phyloP scores from a whole-genome alignment of 495 filamentous ascomycete species.

The Daldinia bambusicola region DNA sequence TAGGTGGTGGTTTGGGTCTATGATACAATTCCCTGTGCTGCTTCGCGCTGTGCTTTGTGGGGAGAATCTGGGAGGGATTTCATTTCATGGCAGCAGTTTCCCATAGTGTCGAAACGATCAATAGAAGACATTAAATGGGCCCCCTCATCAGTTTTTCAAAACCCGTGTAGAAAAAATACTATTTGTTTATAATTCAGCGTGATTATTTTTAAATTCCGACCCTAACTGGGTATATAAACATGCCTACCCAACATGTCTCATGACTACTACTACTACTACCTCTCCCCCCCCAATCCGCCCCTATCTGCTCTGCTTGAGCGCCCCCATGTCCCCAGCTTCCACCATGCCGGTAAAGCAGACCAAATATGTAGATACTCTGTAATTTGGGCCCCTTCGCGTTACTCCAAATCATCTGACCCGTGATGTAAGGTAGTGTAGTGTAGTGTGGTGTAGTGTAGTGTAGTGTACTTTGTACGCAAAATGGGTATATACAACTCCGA shows the following conservation, averaged over 20 bases:
- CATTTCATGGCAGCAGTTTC: constrained; percentile 29
- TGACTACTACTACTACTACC: neutral
- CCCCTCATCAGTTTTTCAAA: neutral
- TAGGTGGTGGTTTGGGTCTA: constrained; percentile 14
- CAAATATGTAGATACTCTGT: constrained; percentile 7
- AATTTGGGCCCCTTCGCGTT: neutral
- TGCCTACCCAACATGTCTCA: constrained; percentile 23
- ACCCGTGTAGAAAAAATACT: constrained; percentile 2
- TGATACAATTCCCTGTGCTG: constrained; percentile 11
- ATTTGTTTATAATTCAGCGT: constrained; percentile 10
- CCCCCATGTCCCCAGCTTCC: neutral
- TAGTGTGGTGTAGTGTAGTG: neutral
- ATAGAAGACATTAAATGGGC: constrained; percentile 26
- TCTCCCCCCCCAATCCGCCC: constrained; percentile 5
- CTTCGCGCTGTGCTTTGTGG: constrained; percentile 21
- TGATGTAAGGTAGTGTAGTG: neutral
- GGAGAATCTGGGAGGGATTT: constrained; percentile 16
- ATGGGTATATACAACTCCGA: constrained; percentile 38
- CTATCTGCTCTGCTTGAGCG: constrained; percentile 6
- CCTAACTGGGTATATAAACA: constrained; percentile 22
- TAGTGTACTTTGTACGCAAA: constrained; percentile 21
- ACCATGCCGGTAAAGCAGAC: constrained; percentile 1
- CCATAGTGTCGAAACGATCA: constrained; percentile 32
- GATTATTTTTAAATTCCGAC: neutral
- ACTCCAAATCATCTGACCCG: constrained; percentile 11